Evolutionary conservation across 306 rosid genomes (phyloP).

Genomic region (Lathyrus sativus): DNA sequence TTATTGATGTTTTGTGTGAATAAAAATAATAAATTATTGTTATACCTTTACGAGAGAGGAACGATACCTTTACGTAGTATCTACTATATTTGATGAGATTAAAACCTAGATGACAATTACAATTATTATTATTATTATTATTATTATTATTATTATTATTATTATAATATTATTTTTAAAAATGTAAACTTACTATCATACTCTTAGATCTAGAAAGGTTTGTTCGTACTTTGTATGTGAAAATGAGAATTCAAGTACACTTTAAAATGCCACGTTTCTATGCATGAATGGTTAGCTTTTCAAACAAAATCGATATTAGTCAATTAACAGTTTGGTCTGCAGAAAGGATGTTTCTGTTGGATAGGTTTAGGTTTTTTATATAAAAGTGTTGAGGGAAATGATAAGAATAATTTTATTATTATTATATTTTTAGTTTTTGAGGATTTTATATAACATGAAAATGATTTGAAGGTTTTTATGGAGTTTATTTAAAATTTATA

Average conservation of each 20-base stretch:
- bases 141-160: too few species aligned
- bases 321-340: background rate
- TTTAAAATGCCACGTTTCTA: background rate
- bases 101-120: too few species aligned
- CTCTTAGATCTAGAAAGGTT: background rate
- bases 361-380: background rate
- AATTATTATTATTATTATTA: too few species aligned
- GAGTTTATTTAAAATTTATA: too few species aligned
- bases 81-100: background rate
- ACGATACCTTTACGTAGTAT: background rate
- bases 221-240: conserved; percentile 1
- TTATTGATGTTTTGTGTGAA: too few species aligned
- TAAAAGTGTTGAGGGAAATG: too few species aligned
- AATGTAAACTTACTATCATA: background rate
- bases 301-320: background rate
- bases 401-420: too few species aligned
- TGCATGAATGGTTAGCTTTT: background rate
- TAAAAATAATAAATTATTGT: background rate
- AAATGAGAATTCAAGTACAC: background rate
- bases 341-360: background rate
- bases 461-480: too few species aligned
- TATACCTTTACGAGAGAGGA: background rate
- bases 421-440: too few species aligned
- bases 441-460: too few species aligned
- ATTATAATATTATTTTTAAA: background rate